A percentile compares a stretch with the other conserved stretches of the same genome.
Conservation (phyloP, 148 eudicot species). For the Rhododendron molle region DNA sequence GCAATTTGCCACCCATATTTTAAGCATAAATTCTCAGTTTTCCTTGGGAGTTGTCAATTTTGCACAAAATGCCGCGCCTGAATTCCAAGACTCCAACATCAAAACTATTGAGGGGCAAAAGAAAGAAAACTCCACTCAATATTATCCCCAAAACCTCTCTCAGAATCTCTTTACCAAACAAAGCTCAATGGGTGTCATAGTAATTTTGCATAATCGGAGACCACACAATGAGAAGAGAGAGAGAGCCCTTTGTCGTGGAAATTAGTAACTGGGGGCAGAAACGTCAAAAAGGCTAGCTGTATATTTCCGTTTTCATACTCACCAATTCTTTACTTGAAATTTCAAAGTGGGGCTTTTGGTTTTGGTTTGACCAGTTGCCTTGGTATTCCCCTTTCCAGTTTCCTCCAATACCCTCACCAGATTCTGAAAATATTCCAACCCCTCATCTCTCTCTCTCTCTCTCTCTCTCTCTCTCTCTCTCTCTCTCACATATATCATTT, state of each 20-base stretch:
- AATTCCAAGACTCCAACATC: too few species aligned
- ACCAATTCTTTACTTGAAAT: slow-evolving; percentile 1
- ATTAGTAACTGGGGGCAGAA: slow-evolving; percentile 7
- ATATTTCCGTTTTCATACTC: neutral
- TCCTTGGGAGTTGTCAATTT: too few species aligned
- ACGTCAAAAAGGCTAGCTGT: neutral
- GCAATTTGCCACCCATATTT: neutral
- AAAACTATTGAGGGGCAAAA: too few species aligned
- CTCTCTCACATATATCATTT: slow-evolving; percentile 16
- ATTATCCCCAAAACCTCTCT: too few species aligned
- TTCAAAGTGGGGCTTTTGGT: slow-evolving; percentile 24
- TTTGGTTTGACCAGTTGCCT: slow-evolving; percentile 61
- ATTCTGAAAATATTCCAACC: slow-evolving; percentile 5
- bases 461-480: neutral
- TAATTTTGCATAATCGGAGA: too few species aligned
- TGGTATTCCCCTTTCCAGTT: neutral
- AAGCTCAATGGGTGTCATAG: too few species aligned
- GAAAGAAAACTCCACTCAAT: too few species aligned
- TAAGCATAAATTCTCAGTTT: neutral
- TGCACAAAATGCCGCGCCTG: too few species aligned
- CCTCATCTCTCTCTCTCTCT: neutral
- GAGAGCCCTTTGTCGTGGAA: neutral
- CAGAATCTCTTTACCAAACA: too few species aligned
- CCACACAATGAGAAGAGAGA: too few species aligned
- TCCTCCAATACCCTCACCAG: slow-evolving; percentile 8